phyloP scores from a whole-genome alignment of 768 basidiomycete genomes.

The Suillus lakei region DNA sequence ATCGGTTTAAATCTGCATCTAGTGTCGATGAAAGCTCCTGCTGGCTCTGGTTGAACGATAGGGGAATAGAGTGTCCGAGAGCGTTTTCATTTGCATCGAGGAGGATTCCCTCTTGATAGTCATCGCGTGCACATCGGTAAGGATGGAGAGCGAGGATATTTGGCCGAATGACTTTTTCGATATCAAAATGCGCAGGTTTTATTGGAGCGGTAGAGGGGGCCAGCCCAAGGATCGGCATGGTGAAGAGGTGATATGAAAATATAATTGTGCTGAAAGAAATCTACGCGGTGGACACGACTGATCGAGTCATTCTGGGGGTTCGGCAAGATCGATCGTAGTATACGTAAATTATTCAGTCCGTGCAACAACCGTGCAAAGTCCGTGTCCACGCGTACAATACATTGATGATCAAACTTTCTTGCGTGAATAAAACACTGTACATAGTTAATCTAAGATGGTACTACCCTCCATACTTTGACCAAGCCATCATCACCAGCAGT shows the following conservation, averaged over 20 bases:
- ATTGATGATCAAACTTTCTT: background rate
- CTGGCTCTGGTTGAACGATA: constrained; percentile 33
- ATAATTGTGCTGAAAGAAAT: background rate
- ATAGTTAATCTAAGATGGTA: constrained; percentile 5
- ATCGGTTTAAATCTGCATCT: constrained; percentile 76
- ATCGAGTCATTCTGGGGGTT: constrained; percentile 4
- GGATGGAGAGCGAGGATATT: constrained; percentile 93
- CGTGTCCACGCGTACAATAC: background rate
- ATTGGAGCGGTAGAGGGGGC: constrained; percentile 44
- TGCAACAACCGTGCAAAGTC: background rate
- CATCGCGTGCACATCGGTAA: constrained; percentile 95
- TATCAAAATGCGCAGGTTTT: constrained; percentile 81
- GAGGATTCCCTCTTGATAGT: constrained; percentile 89
- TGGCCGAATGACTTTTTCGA: constrained; percentile 85
- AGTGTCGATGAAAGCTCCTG: constrained; percentile 43
- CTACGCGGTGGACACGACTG: background rate
- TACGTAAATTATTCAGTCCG: background rate
- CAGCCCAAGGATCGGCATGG: constrained; percentile 74
- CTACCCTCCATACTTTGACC: constrained; percentile 77
- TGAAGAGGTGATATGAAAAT: background rate
- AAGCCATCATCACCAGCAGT: constrained; percentile 88
- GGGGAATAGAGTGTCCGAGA: constrained; percentile 79
- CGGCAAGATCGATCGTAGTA: background rate
- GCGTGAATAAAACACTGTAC: background rate
- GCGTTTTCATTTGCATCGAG: constrained; percentile 99